Conservation (phyloP, 768 basidiomycete species). For the Amyloporia xantha region DNA sequence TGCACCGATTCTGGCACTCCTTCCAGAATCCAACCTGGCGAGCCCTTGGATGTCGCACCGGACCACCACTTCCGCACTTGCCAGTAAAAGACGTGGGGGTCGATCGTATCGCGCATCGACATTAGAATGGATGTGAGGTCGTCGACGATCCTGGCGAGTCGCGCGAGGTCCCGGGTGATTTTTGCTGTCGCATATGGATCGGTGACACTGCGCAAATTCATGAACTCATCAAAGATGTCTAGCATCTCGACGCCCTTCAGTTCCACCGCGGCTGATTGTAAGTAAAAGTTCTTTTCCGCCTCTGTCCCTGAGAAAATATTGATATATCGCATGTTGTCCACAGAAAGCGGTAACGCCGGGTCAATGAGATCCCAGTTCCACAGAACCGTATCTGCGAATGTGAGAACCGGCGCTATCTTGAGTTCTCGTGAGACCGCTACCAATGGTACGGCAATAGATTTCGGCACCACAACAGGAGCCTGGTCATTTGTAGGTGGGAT, state of each 20-base stretch:
- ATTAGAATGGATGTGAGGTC: conserved; percentile 67
- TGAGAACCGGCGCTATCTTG: conserved; percentile 88
- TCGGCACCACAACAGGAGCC: conserved; percentile 56
- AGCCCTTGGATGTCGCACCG: conserved; percentile 62
- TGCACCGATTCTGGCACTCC: conserved; percentile 53
- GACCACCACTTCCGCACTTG: conserved; percentile 89
- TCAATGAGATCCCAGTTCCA: conserved; percentile 80
- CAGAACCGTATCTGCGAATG: conserved; percentile 92
- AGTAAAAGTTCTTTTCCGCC: conserved; percentile 83
- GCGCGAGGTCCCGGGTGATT: conserved; percentile 64
- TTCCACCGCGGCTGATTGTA: conserved; percentile 78
- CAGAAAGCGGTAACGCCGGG: conserved; percentile 49
- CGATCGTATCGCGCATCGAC: conserved; percentile 62
- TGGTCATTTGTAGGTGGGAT: conserved; percentile 36
- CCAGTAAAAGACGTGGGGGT: conserved; percentile 87
- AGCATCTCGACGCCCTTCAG: conserved; percentile 82
- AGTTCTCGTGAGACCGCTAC: conserved; percentile 68
- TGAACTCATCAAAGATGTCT: conserved; percentile 81
- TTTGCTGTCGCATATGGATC: conserved; percentile 43
- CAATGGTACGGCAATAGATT: conserved; percentile 71
- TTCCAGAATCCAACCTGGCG: conserved; percentile 70
- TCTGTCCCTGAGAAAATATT: conserved; percentile 80
- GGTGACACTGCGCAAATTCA: conserved; percentile 59
- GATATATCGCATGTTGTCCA: conserved; percentile 67
- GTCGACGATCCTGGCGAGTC: conserved; percentile 62